Evolutionary conservation across 2,329 filamentous ascomycete species (phyloP), one percentile per base, ranked within the genome.

Genomic region (Parasarocladium wereldwijsianum): DNA sequence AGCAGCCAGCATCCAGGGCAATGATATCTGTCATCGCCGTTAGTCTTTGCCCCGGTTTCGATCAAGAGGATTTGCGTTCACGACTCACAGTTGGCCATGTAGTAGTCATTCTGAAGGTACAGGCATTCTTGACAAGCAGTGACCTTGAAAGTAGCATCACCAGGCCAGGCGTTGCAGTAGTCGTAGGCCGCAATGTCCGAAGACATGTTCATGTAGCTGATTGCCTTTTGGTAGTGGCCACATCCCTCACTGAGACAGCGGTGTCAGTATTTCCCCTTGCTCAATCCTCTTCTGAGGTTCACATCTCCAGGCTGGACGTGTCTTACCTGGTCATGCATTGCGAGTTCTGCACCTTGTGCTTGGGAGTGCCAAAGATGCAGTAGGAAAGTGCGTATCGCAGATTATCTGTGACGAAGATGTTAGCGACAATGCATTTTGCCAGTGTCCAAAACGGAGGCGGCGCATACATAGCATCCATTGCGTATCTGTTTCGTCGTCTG

Each of bases 401-500:
- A 38, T 76, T 76, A 38, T 73, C 69, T 74, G 22, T 4, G 24
- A 17, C 24, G 21, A 11, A 22, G 8, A 21, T 7, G 15, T 13
- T n/a, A 24, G 6, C 7, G 15, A 11, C 6, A 32, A 36, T 22
- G 26, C 24, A 17, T 24, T 29, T 17, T 6, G 10, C 16, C 15
- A 28, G 24, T 6, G 4, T 13, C 8, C 25, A 25, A 8, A 12
- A 18, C 16, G 19, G n/a, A 8, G 19, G 15, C 24, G n/a, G 10
- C 11, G 55, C 68, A 41, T 50, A 75, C 70, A 76, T 11, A 76
- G 47, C 29, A 62, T 50, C 36, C 56, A 62, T 38, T 69, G 55
- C 8, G 65, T 48, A 39, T 77, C 71, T 1, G 68, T 64, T 33
- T 60, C 39, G 10, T 55, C 57, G 12, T 51, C 43, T 5, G 41